Base-by-base conservation (phyloP, 495 filamentous ascomycete species). In the Hypoxylon crocopeplum region DNA sequence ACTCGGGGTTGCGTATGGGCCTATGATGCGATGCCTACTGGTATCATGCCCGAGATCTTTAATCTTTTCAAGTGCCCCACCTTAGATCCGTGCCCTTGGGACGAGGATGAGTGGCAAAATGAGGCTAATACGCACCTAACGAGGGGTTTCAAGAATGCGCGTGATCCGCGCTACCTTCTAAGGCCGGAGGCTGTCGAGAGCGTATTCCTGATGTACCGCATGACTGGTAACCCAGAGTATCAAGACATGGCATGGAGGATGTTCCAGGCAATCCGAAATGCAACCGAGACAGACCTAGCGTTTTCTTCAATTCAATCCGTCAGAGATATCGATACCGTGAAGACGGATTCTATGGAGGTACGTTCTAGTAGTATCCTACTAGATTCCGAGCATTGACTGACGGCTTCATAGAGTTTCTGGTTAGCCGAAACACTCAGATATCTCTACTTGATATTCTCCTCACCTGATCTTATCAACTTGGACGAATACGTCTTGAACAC, bases 1-100 rank as follows among this genome's bases (percentile, higher is more conserved):
- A 88, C 88, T 0, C 85, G 91, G 49, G 90, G 89, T 19, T 93
- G 90, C 63, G 83, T 90, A 8, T 93, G 87, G 88, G 82, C 86
- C 1, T 93, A 93, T 67, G 79, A 87, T 51, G 75, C 82, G n/a
- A 88, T 87, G 55, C 56, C 66, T 13, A 84, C 84, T 0, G 89
- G 89, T 5, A 87, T 93, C 59, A 91, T 91, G 88, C 90, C 90
- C 1, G 90, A 93, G 66, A 63, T 67, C 13, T 89, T 89, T 67
- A 51, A 69, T 3, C 64, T 84, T 1, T 60, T 87, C 5, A 77
- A 78, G 5, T 93, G 90, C 15, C 36, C 48, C 0, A 59, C 51
- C 1, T 17, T 59, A 11, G 51, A 61, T 7, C 56, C 59, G 7
- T 72, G 69, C 36, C 52, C 56, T 34, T 72, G 64, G 60, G 61